Evolutionary conservation across 2,329 filamentous ascomycete genomes (phyloP).

Genomic region (Cercospora sp.): DNA sequence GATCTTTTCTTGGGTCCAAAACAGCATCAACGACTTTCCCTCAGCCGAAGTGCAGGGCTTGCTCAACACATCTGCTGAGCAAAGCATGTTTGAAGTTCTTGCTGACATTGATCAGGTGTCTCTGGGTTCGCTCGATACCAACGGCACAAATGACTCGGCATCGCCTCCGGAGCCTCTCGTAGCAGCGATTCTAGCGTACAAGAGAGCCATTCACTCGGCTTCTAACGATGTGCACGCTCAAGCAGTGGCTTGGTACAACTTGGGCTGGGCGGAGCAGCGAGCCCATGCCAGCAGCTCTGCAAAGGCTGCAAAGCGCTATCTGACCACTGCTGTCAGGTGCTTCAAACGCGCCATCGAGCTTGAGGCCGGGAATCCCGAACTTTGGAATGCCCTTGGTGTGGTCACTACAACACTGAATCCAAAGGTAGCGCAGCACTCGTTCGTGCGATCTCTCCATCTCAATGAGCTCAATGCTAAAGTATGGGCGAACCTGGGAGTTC

Average conservation of each 20-base stretch:
- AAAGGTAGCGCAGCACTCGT: constrained; percentile 86
- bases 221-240: constrained; percentile 79
- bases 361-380: constrained; percentile 89
- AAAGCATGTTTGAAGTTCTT: constrained; percentile 62
- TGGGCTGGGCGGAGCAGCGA: constrained; percentile 89
- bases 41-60: constrained; percentile 58
- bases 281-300: constrained; percentile 66
- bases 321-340: constrained; percentile 79
- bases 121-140: constrained; percentile 18
- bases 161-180: constrained; percentile 60
- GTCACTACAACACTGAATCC: constrained; percentile 84
- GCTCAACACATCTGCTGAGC: constrained; percentile 56
- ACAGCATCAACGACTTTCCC: constrained; percentile 65
- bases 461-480: constrained; percentile 79
- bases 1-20: constrained; percentile 77
- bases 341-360: constrained; percentile 97
- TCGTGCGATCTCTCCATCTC: constrained; percentile 87
- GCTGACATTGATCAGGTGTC: constrained; percentile 67
- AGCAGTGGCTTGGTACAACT: constrained; percentile 94
- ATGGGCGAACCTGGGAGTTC: constrained; percentile 87
- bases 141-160: constrained; percentile 28
- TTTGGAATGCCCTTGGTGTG: constrained; percentile 95
- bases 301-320: constrained; percentile 64
- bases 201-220: constrained; percentile 75
- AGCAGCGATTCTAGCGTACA: constrained; percentile 76